Percentiles rank a stretch among this genome's conserved stretches.
Evolutionary conservation across 2,329 filamentous ascomycete genomes (phyloP).

Genomic region (Phyllosticta paracitricarpa): DNA sequence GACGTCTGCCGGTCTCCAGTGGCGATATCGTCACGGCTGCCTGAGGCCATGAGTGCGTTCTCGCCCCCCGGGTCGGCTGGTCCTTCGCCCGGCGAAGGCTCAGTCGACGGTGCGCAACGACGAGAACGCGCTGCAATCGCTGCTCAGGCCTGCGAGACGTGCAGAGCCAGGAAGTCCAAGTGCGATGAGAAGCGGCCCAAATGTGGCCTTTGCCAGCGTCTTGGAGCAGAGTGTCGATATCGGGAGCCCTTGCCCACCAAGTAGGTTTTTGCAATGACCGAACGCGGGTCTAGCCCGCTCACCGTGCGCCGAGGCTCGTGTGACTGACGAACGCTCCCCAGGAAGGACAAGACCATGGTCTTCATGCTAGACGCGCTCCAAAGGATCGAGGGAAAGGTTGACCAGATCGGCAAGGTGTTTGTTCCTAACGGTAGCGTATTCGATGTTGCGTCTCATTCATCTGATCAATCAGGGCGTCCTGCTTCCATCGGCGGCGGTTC

Average conservation of each 20-base stretch:
- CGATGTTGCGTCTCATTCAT: not conserved
- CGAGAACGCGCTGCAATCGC: conserved; percentile 12
- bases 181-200: conserved; percentile 13
- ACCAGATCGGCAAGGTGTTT: conserved; percentile 9
- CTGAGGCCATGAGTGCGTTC: conserved; percentile 4
- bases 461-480: conserved; percentile 6
- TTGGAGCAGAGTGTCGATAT: conserved; percentile 12
- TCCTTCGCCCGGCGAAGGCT: not conserved
- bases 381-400: conserved; percentile 10
- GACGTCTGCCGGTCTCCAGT: not conserved
- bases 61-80: not conserved
- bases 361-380: conserved; percentile 10
- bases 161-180: conserved; percentile 11
- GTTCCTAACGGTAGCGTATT: conserved; percentile 1
- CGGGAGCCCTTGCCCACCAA: conserved; percentile 12
- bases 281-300: not conserved
- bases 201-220: conserved; percentile 12
- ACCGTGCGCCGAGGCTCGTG: not conserved
- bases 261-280: conserved; percentile 4
- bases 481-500: conserved; percentile 4
- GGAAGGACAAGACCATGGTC: conserved; percentile 12
- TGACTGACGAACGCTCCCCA: not conserved
- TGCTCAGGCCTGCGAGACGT: conserved; percentile 12
- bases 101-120: not conserved
- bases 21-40: not conserved